Percentiles rank a stretch among this genome's conserved stretches.
These are phyloP conservation scores for Syzygium grande DNA, from an alignment of 345 rosid species.

Conservation along the genomic window DNA sequence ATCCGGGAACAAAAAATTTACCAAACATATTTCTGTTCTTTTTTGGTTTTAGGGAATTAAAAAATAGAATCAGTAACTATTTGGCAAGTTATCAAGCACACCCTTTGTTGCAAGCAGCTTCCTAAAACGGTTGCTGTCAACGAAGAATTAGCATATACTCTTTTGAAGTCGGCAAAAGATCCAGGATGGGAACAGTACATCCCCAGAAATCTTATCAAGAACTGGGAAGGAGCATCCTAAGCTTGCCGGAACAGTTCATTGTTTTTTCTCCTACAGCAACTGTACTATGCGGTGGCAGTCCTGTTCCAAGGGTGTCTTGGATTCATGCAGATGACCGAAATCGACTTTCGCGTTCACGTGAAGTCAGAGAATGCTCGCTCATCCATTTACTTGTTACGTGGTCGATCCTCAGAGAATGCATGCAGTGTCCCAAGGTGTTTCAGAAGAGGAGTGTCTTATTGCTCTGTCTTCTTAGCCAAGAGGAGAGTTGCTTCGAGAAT, in stretches of 20 bases:
- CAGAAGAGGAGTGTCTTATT: slow-evolving; percentile 1
- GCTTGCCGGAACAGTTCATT: not conserved
- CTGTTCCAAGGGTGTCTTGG: not conserved
- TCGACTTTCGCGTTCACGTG: not conserved
- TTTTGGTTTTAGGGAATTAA: too few relatives aligned
- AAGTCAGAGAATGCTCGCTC: not conserved
- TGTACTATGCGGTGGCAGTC: not conserved
- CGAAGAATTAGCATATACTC: too few relatives aligned
- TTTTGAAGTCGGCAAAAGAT: not conserved
- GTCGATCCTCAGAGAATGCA: not conserved
- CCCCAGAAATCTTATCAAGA: not conserved
- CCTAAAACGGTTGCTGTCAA: too few relatives aligned
- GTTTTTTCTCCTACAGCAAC: not conserved
- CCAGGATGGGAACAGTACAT: not conserved
- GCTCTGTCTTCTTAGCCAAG: slow-evolving; percentile 21
- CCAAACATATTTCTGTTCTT: too few relatives aligned
- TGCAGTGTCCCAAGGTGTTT: not conserved
- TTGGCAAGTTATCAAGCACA: too few relatives aligned
- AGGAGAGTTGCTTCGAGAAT: slow-evolving; percentile 8
- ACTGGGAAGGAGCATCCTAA: not conserved
- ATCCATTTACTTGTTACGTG: not conserved
- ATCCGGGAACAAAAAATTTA: too few relatives aligned
- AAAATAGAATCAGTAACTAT: too few relatives aligned
- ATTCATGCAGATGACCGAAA: not conserved
- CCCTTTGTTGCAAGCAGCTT: too few relatives aligned